Conservation (phyloP, 2,329 filamentous ascomycete genomes). For the Thyridium curvatum region DNA sequence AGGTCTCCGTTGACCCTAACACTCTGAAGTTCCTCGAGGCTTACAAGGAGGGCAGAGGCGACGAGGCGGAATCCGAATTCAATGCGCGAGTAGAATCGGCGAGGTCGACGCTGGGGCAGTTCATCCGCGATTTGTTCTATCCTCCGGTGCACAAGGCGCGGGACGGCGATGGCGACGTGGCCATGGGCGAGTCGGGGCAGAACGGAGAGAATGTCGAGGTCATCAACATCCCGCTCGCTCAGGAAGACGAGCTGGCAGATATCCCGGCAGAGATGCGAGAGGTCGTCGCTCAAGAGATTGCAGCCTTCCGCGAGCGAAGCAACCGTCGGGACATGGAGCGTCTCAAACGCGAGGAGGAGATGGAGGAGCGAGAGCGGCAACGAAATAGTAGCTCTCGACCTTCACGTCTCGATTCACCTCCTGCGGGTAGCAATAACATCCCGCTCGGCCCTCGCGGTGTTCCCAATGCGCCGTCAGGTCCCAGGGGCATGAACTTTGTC, state of each 20-base stretch:
- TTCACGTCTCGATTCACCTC: slow-evolving; percentile 67
- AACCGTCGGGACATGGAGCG: slow-evolving; percentile 85
- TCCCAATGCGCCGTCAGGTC: slow-evolving; percentile 66
- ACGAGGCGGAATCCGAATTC: slow-evolving; percentile 55
- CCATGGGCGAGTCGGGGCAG: slow-evolving; percentile 57
- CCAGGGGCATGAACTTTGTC: slow-evolving; percentile 64
- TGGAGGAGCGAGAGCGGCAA: slow-evolving; percentile 78
- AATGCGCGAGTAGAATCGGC: slow-evolving; percentile 67
- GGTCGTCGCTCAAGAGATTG: slow-evolving; percentile 88
- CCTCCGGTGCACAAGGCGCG: slow-evolving; percentile 45
- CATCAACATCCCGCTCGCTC: slow-evolving; percentile 78
- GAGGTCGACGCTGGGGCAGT: slow-evolving; percentile 59
- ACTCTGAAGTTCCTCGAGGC: slow-evolving; percentile 82
- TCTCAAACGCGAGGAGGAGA: slow-evolving; percentile 80
- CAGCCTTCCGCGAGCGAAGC: slow-evolving; percentile 87
- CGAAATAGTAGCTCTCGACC: slow-evolving; percentile 56
- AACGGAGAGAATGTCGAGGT: slow-evolving; percentile 69
- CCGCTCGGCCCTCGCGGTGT: slow-evolving; percentile 69
- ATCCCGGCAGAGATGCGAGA: slow-evolving; percentile 96
- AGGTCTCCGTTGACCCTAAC: slow-evolving; percentile 74
- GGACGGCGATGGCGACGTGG: slow-evolving; percentile 60
- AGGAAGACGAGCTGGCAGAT: slow-evolving; percentile 90
- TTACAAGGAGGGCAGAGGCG: slow-evolving; percentile 61
- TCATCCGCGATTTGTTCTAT: slow-evolving; percentile 66
- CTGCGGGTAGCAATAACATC: slow-evolving; percentile 60